Base-by-base conservation (phyloP, 2,329 filamentous ascomycete species). In the Cordyceps cicadae region DNA sequence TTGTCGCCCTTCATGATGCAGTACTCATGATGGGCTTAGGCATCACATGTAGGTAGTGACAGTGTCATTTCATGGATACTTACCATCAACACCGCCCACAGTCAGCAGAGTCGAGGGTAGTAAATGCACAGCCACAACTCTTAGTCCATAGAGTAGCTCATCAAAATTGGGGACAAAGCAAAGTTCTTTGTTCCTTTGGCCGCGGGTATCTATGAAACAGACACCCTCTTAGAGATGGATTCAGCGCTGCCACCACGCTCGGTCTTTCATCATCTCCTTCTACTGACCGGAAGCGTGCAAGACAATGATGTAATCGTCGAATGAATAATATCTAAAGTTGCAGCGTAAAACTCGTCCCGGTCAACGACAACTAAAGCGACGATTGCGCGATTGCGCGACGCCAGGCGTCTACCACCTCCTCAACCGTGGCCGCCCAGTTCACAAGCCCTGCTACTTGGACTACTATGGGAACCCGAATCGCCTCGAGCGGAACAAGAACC, bases 371-470 rank as follows among this genome's bases (percentile, higher is more conserved):
- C 8, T 3, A 62, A 26, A 60, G 62, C 11, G 62, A 60, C 52
- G 62, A 63, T 52, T 56, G 62, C n/a, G 62, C 52, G 62, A 63
- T 52, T 56, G 62, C n/a, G 62, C 52, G n/a, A 63, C 50, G 0
- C 60, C 62, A 7, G 62, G 62, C 41, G 62, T 63, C 51, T 63
- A 62, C n/a, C 62, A 63, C 39, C 51, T 55, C 19, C 60, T 63
- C 21, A 60, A 63, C 39, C 62, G 60, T 29, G 55, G 60, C 7
- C 60, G 62, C 60, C 58, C 60, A n/a, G 37, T 63, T 19, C 60
- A 60, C 60, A 62, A 62, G 32, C 62, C 60, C 24, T 62, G 60
- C 48, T 63, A 62, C 52, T 52, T 50, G 14, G 62, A 63, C 46
- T 63, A 63, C 62, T 62, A 63, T 39, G 51, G 52, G 32, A 57